Evolutionary conservation across 2,329 filamentous ascomycete species (phyloP).

Genomic region (Fusarium tuaranense): DNA sequence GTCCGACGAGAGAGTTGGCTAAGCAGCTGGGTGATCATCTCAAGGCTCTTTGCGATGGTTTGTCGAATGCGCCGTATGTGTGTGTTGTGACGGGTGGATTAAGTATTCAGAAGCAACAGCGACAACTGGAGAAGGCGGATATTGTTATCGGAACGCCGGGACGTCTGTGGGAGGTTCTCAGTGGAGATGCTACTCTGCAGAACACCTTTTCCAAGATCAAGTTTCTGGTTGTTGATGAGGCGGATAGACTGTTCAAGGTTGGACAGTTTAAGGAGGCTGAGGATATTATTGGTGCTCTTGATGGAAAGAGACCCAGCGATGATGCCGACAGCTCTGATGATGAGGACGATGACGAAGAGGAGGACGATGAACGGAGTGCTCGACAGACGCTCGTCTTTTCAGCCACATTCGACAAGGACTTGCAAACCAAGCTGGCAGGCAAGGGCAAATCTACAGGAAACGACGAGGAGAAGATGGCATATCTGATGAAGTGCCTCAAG

Average conservation of each 20-base stretch:
- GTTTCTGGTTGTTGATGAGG: constrained; percentile 93
- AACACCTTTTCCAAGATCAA: constrained; percentile 77
- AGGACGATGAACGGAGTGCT: constrained; percentile 49
- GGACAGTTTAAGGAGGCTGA: constrained; percentile 96
- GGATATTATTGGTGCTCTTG: constrained; percentile 85
- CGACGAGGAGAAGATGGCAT: constrained; percentile 88
- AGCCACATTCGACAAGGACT: constrained; percentile 90
- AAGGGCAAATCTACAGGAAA: constrained; percentile 71
- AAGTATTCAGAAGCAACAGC: constrained; percentile 94
- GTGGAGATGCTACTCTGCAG: constrained; percentile 77
- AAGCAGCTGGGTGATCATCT: constrained; percentile 92
- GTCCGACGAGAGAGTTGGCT: constrained; percentile 92
- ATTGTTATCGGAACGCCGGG: constrained; percentile 95
- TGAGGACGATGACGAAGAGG: constrained; percentile 60
- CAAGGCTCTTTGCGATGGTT: constrained; percentile 74
- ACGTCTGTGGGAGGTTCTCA: constrained; percentile 93
- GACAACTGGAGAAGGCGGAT: constrained; percentile 85
- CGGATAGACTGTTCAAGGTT: constrained; percentile 89
- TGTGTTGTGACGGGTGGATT: constrained; percentile 92
- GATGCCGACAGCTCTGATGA: constrained; percentile 65
- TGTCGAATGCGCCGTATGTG: constrained; percentile 75
- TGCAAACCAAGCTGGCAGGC: constrained; percentile 91
- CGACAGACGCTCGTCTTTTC: constrained; percentile 96
- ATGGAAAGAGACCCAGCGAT: constrained; percentile 74
- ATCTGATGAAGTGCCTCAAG: constrained; percentile 88